Conservation (phyloP, 352 stramenopile species). For the Pythium sp. region DNA sequence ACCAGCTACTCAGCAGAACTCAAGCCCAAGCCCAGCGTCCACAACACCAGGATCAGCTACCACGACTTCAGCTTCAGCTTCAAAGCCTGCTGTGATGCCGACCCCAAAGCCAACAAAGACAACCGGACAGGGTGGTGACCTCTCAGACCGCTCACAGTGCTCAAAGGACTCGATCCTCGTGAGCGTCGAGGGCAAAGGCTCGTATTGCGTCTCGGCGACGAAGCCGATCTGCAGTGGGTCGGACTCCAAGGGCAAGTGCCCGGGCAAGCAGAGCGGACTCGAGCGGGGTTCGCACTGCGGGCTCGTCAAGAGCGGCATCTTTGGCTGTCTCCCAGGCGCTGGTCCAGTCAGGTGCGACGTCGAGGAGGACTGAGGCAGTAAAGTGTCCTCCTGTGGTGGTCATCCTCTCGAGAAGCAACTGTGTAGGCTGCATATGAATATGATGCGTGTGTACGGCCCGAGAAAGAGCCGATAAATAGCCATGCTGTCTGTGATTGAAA, state of each 20-base stretch:
- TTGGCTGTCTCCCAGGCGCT: slow-evolving; percentile 7
- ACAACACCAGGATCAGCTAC: not conserved
- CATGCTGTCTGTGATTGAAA: not conserved
- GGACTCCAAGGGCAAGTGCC: slow-evolving; percentile 3
- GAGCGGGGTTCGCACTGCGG: slow-evolving; percentile 11
- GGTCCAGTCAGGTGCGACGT: slow-evolving; percentile 3
- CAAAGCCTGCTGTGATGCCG: not conserved
- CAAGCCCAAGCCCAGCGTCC: not conserved
- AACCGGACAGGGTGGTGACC: not conserved
- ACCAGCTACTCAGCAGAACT: not conserved
- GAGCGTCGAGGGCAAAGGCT: slow-evolving; percentile 11
- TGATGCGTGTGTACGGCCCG: not conserved
- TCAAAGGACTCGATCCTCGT: slow-evolving; percentile 2
- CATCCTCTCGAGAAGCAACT: not conserved
- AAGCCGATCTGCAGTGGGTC: slow-evolving; percentile 5
- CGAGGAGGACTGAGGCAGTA: not conserved
- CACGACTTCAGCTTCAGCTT: not conserved
- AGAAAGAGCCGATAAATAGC: not conserved
- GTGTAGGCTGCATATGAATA: not conserved
- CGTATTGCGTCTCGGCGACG: slow-evolving; percentile 4
- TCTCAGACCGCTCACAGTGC: not conserved
- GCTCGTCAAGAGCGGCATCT: slow-evolving; percentile 7
- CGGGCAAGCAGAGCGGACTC: slow-evolving; percentile 4
- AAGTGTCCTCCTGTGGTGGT: not conserved
- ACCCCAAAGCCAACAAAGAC: not conserved